Base-by-base conservation (phyloP, 805 yeast species). In the Wickerhamomyces hampshirensis region DNA sequence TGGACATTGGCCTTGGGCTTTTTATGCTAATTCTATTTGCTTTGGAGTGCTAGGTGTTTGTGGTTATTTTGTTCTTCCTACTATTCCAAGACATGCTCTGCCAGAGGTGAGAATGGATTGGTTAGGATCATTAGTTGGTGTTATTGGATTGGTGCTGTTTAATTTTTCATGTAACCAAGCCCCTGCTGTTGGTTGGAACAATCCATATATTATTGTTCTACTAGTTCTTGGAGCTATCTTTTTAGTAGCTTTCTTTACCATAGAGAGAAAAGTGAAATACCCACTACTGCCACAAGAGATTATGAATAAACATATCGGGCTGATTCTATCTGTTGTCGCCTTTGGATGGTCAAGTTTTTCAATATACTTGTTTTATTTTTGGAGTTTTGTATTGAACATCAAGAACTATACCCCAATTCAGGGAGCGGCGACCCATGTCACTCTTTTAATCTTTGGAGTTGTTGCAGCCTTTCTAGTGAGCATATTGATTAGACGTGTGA, bases 301-400 rank as follows among this genome's bases (percentile, higher is more conserved):
- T 1, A 63, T 79, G 53, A 66, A 64, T 34, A 37, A 56, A 6
- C 66, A 71, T 30, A 65, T 70, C 17, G 63, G 69, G 0, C 52
- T 77, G 39, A 73, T 79, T 2, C 58, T 84, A 29, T 47, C 59
- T 1, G 65, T 75, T 28, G 60, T 80, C 24, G 65, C 74, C 3
- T 59, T 76, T 5, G 91, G 91, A 0, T 84, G 93, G 93, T 80
- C 85, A 2, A 71, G 84, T 14, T 84, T 83, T 60, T 88, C 91
- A 3, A 65, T 81, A 18, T 81, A 84, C 78, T 63, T 78, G n/a
- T 81, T 65, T 50, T 83, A 80, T 56, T 71, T 71, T 40, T 77
- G 73, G 68, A 64, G 68, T 18, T 68, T 76, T 32, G 47, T 71
- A 21, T 48, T 73, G 36, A 71, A 75, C 35, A 50, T 82, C 18